Evolutionary conservation across 1,284 basidiomycete genomes (phyloP).

Genomic region (Puccinia triticina): DNA sequence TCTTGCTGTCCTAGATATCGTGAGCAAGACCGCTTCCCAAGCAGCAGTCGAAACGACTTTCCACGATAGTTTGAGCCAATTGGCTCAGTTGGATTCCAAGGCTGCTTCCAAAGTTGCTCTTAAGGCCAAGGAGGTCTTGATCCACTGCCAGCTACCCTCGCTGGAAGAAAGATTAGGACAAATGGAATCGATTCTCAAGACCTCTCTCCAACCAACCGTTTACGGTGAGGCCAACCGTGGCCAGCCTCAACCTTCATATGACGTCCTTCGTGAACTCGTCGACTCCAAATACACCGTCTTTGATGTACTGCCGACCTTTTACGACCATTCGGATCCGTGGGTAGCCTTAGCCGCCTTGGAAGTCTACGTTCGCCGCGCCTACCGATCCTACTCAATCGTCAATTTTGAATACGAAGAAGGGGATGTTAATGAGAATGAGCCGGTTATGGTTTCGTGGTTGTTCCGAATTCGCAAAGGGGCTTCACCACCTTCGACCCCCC

Average conservation of each 20-base stretch:
- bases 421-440: constrained; percentile 75
- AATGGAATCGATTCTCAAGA: constrained; percentile 90
- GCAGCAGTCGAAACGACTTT: constrained; percentile 68
- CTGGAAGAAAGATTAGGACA: constrained; percentile 90
- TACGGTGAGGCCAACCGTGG: constrained; percentile 81
- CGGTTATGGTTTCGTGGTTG: constrained; percentile 82
- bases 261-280: constrained; percentile 86
- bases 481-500: constrained; percentile 71
- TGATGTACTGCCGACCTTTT: constrained; percentile 95
- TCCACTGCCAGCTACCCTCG: constrained; percentile 92
- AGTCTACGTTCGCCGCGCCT: constrained; percentile 92
- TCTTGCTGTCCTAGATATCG: constrained; percentile 79
- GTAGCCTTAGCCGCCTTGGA: constrained; percentile 89
- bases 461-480: constrained; percentile 76
- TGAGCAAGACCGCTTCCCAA: constrained; percentile 69
- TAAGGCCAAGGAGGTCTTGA: constrained; percentile 96
- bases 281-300: constrained; percentile 97
- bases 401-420: constrained; percentile 93
- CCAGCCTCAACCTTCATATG: constrained; percentile 74
- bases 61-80: constrained; percentile 73
- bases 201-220: constrained; percentile 79
- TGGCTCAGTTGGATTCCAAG: constrained; percentile 85
- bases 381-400: constrained; percentile 89
- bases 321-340: constrained; percentile 80
- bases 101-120: constrained; percentile 85